A percentile compares a stretch with the other conserved stretches of the same genome.
Evolutionary conservation across 1,284 basidiomycete species (phyloP).

Genomic region (Tylopilus orsonianus): DNA sequence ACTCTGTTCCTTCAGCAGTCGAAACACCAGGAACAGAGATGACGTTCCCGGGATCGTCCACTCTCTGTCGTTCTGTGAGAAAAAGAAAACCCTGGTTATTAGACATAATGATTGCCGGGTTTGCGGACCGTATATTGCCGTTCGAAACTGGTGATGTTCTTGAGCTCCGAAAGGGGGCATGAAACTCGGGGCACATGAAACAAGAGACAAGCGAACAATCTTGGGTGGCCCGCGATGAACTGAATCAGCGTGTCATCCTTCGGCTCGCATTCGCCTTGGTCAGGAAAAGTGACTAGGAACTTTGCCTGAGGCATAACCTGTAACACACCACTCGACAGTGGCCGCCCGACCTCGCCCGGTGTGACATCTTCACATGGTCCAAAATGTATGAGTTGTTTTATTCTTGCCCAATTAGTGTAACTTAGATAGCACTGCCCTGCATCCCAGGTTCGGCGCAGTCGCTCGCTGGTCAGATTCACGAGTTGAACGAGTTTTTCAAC

Average conservation of each 20-base stretch:
- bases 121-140: conserved; percentile 5
- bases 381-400: too few relatives aligned
- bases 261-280: background rate
- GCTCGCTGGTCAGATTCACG: too few relatives aligned
- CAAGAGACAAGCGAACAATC: background rate
- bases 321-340: too few relatives aligned
- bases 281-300: background rate
- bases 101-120: background rate
- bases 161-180: conserved; percentile 3
- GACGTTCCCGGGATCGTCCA: background rate
- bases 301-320: too few relatives aligned
- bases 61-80: conserved; percentile 6
- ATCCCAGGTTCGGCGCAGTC: too few relatives aligned
- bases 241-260: too few relatives aligned
- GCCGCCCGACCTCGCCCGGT: background rate
- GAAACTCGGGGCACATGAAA: conserved; percentile 17
- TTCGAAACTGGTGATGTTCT: conserved; percentile 8
- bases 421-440: too few relatives aligned
- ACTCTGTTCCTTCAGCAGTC: background rate
- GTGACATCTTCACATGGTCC: too few relatives aligned
- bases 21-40: background rate
- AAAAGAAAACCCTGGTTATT: background rate
- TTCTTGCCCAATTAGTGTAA: too few relatives aligned
- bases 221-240: background rate
- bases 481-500: background rate